Percentiles rank a stretch among this genome's conserved stretches.
These are phyloP conservation scores for Pelargonium myrrhifolium DNA, from an alignment of 441 rosid genomes.

Conservation along the genomic window DNA sequence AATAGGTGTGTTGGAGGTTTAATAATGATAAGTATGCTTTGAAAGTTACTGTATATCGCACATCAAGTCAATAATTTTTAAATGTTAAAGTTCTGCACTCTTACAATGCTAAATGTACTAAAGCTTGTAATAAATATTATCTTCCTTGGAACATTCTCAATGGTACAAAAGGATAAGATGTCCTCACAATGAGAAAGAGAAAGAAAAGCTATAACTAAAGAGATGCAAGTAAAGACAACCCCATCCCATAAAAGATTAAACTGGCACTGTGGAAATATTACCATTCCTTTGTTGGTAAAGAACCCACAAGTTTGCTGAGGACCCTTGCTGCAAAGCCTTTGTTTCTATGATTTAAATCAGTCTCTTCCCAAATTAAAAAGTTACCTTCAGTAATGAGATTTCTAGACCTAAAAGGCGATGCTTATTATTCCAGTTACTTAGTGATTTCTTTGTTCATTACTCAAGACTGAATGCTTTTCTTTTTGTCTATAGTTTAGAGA, in stretches of 20 bases:
- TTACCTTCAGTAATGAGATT: not conserved
- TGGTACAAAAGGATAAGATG: not conserved
- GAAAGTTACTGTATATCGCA: not conserved
- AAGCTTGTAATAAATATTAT: not conserved
- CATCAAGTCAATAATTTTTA: not conserved
- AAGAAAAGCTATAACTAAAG: not conserved
- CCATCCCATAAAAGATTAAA: not conserved
- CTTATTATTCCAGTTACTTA: not conserved
- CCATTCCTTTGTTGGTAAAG: no score
- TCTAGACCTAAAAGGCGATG: not conserved
- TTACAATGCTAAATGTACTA: not conserved
- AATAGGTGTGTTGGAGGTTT: not conserved
- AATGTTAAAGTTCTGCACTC: not conserved
- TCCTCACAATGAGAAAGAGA: not conserved
- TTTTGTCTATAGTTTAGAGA: not conserved
- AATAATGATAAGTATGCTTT: not conserved
- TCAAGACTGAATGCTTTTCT: not conserved
- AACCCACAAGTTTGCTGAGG: no score
- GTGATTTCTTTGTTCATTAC: not conserved
- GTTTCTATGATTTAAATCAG: not conserved
- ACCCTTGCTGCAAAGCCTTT: no score
- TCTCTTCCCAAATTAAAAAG: not conserved
- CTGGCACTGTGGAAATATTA: no score
- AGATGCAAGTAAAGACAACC: not conserved
- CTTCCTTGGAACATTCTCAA: not conserved